These are phyloP conservation scores for Pythium graminicola DNA, from an alignment of 352 stramenopile species.

Conservation along the genomic window DNA sequence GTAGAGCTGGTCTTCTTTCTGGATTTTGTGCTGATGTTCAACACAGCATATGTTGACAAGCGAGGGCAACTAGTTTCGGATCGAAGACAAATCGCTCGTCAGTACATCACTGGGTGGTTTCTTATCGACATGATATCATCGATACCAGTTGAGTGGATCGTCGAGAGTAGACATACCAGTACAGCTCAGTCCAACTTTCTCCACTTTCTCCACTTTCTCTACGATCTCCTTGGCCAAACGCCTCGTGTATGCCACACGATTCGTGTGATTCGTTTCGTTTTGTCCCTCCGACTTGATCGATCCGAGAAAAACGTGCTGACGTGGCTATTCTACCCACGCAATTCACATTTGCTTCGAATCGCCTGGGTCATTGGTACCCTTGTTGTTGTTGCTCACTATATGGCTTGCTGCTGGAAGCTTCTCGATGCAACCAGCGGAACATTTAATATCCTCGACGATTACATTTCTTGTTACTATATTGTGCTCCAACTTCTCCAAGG, in stretches of 20 bases:
- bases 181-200: too few relatives aligned
- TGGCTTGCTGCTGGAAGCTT: not conserved
- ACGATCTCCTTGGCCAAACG: not conserved
- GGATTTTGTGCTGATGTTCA: not conserved
- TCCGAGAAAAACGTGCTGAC: not conserved
- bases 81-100: not conserved
- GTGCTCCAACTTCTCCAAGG: not conserved
- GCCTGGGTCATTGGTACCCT: not conserved
- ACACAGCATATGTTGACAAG: not conserved
- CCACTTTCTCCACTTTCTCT: not conserved
- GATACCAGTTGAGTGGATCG: not conserved
- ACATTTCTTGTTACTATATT: not conserved
- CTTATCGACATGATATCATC: not conserved
- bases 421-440: not conserved
- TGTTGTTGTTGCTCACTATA: not conserved
- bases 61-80: not conserved
- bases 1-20: not conserved
- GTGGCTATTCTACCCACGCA: not conserved
- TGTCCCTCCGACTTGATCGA: not conserved
- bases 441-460: not conserved
- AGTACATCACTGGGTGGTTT: not conserved
- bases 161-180: too few relatives aligned
- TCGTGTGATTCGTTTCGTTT: not conserved
- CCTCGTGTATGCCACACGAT: not conserved
- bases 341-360: not conserved